Evolutionary conservation across 2,329 filamentous ascomycete genomes (phyloP).

Genomic region (Colletotrichum orchidophilum): DNA sequence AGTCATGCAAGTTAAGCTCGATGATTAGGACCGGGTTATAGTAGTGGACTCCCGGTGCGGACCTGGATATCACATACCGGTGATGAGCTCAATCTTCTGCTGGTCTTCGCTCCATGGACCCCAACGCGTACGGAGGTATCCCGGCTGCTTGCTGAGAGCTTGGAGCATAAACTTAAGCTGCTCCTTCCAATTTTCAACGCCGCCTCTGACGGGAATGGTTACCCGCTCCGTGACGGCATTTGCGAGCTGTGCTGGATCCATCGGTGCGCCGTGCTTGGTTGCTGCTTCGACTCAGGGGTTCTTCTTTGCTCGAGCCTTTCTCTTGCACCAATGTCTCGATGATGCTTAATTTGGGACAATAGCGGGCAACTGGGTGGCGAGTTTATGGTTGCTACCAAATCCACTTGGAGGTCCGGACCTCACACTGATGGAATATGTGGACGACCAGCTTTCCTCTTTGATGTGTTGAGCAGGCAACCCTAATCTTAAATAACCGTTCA

Average conservation of each 20-base stretch:
- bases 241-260: conserved; percentile 30
- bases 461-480: conserved; percentile 7
- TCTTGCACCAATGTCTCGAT: neutral
- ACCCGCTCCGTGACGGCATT: conserved; percentile 35
- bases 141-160: conserved; percentile 39
- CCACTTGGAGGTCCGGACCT: neutral
- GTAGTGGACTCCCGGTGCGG: neutral
- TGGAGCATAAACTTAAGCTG: conserved; percentile 40
- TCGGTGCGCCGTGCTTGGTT: neutral
- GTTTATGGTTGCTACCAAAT: conserved; percentile 7
- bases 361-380: neutral
- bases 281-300: neutral
- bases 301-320: neutral
- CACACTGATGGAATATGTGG: neutral
- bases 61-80: conserved; percentile 33
- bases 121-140: conserved; percentile 42
- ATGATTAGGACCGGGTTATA: neutral
- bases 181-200: conserved; percentile 41
- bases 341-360: neutral
- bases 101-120: conserved; percentile 40
- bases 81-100: conserved; percentile 40
- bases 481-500: conserved; percentile 27
- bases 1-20: neutral
- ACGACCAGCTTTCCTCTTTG: neutral
- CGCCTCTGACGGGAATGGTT: conserved; percentile 38